A percentile compares a stretch with the other conserved stretches of the same genome.
phyloP scores from a whole-genome alignment of 805 yeast species.

The Yarrowia yakushimensis region DNA sequence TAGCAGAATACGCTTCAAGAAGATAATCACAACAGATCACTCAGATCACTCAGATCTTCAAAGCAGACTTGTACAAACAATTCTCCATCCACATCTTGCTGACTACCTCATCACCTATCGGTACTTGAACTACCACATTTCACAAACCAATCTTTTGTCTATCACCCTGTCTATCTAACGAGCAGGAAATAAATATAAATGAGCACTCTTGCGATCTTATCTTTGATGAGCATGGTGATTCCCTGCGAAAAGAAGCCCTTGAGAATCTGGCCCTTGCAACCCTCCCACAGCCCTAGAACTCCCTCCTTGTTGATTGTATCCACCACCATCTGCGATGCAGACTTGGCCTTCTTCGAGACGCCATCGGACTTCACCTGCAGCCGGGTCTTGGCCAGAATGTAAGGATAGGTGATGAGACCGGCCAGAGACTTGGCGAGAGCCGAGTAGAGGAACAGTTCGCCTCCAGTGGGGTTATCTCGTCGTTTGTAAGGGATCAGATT shows the following conservation, averaged over 20 bases:
- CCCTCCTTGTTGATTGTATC: constrained; percentile 68
- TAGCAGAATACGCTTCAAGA: too few species aligned
- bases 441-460: constrained; percentile 62
- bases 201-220: constrained; percentile 36
- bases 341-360: not conserved
- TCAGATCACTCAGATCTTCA: too few species aligned
- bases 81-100: too few species aligned
- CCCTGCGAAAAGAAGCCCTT: constrained; percentile 39
- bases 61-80: too few species aligned
- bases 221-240: constrained; percentile 40
- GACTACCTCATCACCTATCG: too few species aligned
- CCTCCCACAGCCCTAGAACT: constrained; percentile 73
- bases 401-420: constrained; percentile 67
- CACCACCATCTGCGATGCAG: constrained; percentile 14
- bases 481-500: constrained; percentile 30
- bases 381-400: constrained; percentile 70
- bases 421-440: constrained; percentile 66
- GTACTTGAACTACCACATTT: not conserved
- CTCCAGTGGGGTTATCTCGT: constrained; percentile 32
- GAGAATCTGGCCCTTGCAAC: constrained; percentile 41
- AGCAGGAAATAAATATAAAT: constrained; percentile 30
- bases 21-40: too few species aligned
- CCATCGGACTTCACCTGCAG: constrained; percentile 48
- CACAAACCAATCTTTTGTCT: not conserved
- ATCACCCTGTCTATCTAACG: not conserved